Conservation (phyloP, 306 rosid genomes). For the Vigna unguiculata region DNA sequence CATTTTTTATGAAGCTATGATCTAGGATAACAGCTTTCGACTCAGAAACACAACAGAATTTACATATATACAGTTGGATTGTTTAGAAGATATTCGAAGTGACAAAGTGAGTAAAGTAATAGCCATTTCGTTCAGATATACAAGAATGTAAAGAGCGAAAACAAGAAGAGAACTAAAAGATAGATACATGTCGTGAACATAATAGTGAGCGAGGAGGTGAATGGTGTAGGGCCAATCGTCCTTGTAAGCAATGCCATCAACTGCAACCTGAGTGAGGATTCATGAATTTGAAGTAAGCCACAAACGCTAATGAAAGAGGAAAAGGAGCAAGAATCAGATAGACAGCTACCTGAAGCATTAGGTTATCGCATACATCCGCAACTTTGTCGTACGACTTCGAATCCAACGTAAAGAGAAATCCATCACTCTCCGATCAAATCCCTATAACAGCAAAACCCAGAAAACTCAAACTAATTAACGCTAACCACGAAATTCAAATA, state of each 20-base stretch:
- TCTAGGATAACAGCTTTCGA: neutral
- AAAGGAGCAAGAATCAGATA: neutral
- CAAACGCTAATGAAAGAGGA: constrained; percentile 12
- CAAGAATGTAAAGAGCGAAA: neutral
- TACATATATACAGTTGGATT: neutral
- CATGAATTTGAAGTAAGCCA: neutral
- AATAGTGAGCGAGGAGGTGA: constrained; percentile 79
- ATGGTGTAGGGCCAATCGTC: constrained; percentile 82
- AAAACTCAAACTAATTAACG: neutral
- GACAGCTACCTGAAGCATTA: constrained; percentile 66
- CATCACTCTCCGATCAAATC: constrained; percentile 49
- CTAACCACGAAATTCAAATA: neutral
- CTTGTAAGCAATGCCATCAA: constrained; percentile 72
- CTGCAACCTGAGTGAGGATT: constrained; percentile 65
- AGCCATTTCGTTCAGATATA: neutral
- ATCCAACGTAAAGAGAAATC: constrained; percentile 64
- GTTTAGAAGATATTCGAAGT: constrained; percentile 24
- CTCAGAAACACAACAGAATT: neutral
- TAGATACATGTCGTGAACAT: constrained; percentile 71
- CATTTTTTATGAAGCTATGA: too few species aligned
- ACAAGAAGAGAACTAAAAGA: neutral
- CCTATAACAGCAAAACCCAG: neutral
- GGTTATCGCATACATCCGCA: constrained; percentile 71
- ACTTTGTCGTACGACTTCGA: constrained; percentile 68
- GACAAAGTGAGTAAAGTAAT: constrained; percentile 15